phyloP scores from a whole-genome alignment of 441 rosid species.

The Melastoma candidum region DNA sequence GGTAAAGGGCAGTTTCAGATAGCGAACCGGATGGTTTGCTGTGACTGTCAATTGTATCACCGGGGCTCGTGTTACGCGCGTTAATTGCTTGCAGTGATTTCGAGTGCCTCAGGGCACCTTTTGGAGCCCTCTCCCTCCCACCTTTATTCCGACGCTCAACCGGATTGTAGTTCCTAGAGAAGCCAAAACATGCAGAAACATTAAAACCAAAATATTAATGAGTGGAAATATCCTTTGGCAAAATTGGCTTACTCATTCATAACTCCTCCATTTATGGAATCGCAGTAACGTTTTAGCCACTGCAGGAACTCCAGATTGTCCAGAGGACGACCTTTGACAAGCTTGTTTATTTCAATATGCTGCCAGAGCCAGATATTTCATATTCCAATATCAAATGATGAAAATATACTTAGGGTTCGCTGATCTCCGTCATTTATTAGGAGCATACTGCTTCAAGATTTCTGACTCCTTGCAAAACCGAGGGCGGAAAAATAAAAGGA shows the following conservation, averaged over 20 bases:
- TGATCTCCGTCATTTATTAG: too few relatives aligned
- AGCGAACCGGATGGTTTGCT: slow-evolving; percentile 31
- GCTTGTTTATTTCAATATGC: slow-evolving; percentile 91
- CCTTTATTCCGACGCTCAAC: slow-evolving; percentile 76
- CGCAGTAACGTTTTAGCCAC: slow-evolving; percentile 95
- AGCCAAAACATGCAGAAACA: neutral
- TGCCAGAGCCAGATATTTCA: slow-evolving; percentile 20
- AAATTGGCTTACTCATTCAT: slow-evolving; percentile 67
- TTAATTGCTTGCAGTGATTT: slow-evolving; percentile 78
- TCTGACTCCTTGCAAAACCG: too few relatives aligned
- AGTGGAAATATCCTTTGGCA: neutral
- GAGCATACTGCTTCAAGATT: too few relatives aligned
- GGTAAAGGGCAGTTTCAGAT: neutral
- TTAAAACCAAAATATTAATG: too few relatives aligned
- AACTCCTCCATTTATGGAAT: slow-evolving; percentile 93
- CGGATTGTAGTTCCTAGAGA: slow-evolving; percentile 79
- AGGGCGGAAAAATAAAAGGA: too few relatives aligned
- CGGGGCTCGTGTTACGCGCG: slow-evolving; percentile 32
- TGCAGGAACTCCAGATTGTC: slow-evolving; percentile 98
- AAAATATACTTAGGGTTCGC: too few relatives aligned
- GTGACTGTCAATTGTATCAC: slow-evolving; percentile 17
- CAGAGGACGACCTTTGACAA: slow-evolving; percentile 87
- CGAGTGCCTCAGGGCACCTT: slow-evolving; percentile 51
- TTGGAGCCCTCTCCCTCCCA: slow-evolving; percentile 57
- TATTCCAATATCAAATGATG: neutral